Evolutionary conservation across 2,329 filamentous ascomycete species (phyloP).

Genomic region (Penicillium oxalicum): DNA sequence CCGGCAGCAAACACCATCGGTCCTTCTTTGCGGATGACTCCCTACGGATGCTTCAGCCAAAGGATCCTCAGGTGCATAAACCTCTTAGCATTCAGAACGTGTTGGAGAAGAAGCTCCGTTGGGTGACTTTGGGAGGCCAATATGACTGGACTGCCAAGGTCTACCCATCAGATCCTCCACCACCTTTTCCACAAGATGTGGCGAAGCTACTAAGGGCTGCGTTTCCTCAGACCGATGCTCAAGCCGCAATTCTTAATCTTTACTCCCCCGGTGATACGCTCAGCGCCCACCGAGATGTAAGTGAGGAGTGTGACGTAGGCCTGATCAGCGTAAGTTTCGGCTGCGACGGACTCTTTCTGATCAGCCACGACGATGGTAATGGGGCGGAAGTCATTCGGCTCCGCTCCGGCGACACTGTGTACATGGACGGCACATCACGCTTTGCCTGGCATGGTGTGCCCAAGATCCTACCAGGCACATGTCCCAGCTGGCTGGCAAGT

Average conservation of each 20-base stretch:
- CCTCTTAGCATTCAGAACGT: constrained; percentile 64
- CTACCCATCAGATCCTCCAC: constrained; percentile 65
- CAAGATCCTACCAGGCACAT: constrained; percentile 73
- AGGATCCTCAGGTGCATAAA: constrained; percentile 68
- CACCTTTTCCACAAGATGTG: constrained; percentile 69
- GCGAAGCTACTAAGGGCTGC: constrained; percentile 59
- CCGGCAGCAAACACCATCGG: not conserved
- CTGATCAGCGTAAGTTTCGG: constrained; percentile 83
- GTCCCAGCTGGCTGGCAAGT: constrained; percentile 63
- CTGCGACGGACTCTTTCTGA: constrained; percentile 84
- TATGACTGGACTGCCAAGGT: constrained; percentile 90
- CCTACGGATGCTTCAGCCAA: constrained; percentile 46
- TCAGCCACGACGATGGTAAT: constrained; percentile 56
- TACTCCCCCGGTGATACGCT: constrained; percentile 88
- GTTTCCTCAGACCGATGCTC: constrained; percentile 70
- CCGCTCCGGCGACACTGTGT: constrained; percentile 79
- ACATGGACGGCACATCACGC: constrained; percentile 75
- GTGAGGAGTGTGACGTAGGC: constrained; percentile 71
- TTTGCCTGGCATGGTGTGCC: constrained; percentile 96
- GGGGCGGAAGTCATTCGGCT: constrained; percentile 54
- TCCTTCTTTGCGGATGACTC: constrained; percentile 53
- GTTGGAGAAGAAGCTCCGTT: constrained; percentile 75
- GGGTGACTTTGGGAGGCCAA: constrained; percentile 90
- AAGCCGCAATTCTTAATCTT: constrained; percentile 91
- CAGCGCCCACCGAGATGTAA: constrained; percentile 89